These are phyloP conservation scores for Suhomyces atakaporum DNA, from an alignment of 1,139 yeast species.

Conservation along the genomic window DNA sequence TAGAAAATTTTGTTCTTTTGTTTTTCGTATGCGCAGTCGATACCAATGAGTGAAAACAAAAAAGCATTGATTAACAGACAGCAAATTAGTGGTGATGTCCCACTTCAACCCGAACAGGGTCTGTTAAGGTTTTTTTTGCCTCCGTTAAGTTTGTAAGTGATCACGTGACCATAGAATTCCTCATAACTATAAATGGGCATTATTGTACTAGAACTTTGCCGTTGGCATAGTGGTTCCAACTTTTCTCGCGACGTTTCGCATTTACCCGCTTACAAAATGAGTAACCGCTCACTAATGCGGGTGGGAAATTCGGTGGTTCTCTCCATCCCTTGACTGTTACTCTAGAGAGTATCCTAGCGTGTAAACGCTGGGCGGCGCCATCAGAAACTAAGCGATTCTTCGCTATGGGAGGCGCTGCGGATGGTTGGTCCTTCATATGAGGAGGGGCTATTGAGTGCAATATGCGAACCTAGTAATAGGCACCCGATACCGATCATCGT, in stretches of 20 bases:
- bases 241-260: conserved; percentile 59
- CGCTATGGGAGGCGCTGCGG: conserved; percentile 74
- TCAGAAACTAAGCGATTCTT: conserved; percentile 51
- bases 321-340: conserved; percentile 54
- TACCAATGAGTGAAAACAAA: too few relatives aligned
- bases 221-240: conserved; percentile 37
- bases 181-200: too few relatives aligned
- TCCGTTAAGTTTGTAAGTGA: too few relatives aligned
- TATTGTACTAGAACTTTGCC: conserved; percentile 13
- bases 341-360: conserved; percentile 74
- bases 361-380: conserved; percentile 75
- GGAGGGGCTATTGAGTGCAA: conserved; percentile 72
- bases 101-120: too few relatives aligned
- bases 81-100: too few relatives aligned
- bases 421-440: conserved; percentile 57
- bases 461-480: conserved; percentile 60
- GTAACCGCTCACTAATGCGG: conserved; percentile 39
- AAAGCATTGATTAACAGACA: too few relatives aligned
- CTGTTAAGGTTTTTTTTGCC: too few relatives aligned
- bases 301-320: conserved; percentile 87
- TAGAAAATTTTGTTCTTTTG: too few relatives aligned
- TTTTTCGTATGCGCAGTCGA: too few relatives aligned
- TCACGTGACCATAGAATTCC: too few relatives aligned
- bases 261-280: conserved; percentile 65
- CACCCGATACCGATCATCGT: conserved; percentile 86